Evolutionary conservation across 352 stramenopile genomes (phyloP).

Genomic region (Phytopythium litorale): DNA sequence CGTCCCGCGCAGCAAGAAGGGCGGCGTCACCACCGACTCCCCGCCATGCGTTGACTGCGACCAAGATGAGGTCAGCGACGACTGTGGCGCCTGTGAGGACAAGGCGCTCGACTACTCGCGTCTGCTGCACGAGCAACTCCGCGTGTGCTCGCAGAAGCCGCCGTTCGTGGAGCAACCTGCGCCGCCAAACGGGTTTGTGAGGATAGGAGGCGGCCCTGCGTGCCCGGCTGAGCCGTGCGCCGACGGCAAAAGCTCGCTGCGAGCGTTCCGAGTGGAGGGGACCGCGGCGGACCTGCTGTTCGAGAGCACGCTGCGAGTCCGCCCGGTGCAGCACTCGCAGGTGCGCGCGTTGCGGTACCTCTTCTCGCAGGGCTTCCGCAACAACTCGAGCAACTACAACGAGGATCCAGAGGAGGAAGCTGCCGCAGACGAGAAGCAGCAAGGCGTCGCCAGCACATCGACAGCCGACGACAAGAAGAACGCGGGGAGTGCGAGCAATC

Average conservation of each 20-base stretch:
- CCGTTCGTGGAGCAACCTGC: constrained; percentile 33
- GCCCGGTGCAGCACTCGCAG: constrained; percentile 50
- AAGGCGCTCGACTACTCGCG: constrained; percentile 34
- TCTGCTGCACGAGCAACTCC: constrained; percentile 64
- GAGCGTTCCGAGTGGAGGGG: constrained; percentile 63
- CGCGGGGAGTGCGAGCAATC: constrained; percentile 7
- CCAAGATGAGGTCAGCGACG: constrained; percentile 15
- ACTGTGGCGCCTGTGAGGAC: constrained; percentile 7
- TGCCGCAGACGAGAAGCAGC: background rate
- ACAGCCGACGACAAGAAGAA: constrained; percentile 6
- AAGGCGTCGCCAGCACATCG: background rate
- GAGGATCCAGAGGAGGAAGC: background rate
- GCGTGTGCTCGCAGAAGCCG: constrained; percentile 56
- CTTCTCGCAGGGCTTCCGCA: constrained; percentile 54
- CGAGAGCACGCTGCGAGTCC: constrained; percentile 68
- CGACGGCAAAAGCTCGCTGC: constrained; percentile 22
- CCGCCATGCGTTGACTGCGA: constrained; percentile 7
- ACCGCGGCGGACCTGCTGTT: constrained; percentile 60
- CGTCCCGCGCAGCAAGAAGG: constrained; percentile 20
- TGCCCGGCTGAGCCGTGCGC: background rate
- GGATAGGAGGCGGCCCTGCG: background rate
- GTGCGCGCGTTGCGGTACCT: constrained; percentile 61
- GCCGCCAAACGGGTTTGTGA: background rate
- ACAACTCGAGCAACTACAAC: constrained; percentile 25
- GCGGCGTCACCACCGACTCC: constrained; percentile 6